These are phyloP conservation scores for Lyophyllum shimeji DNA, from an alignment of 768 basidiomycete genomes.

Conservation along the genomic window DNA sequence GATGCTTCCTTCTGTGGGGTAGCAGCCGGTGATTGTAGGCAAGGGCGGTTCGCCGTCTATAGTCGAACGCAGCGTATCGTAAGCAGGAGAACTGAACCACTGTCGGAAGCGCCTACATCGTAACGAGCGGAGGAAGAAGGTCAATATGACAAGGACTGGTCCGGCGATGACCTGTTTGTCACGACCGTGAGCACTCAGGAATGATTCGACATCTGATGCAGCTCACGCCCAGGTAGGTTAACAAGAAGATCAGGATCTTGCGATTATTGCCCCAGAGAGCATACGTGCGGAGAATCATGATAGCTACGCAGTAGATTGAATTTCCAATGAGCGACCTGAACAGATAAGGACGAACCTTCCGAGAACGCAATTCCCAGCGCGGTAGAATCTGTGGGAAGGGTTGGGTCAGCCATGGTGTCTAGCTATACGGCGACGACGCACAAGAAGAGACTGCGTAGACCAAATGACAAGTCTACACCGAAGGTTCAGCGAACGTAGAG, in stretches of 20 bases:
- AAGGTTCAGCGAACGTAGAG: neutral
- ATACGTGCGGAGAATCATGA: constrained; percentile 12
- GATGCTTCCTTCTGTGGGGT: constrained; percentile 3
- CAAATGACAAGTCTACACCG: neutral
- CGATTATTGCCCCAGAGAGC: constrained; percentile 12
- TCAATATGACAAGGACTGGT: constrained; percentile 4
- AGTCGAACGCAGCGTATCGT: neutral
- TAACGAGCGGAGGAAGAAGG: constrained; percentile 2
- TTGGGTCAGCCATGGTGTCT: neutral
- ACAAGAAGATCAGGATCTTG: neutral
- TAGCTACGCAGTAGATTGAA: neutral
- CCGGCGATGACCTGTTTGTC: neutral
- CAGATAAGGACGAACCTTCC: constrained; percentile 2
- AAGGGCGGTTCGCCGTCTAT: constrained; percentile 6
- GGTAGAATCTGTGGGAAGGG: neutral
- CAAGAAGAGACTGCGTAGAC: constrained; percentile 2
- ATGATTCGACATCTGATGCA: neutral
- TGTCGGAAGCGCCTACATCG: neutral
- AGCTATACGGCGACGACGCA: neutral
- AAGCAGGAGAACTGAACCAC: neutral
- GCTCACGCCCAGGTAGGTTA: neutral
- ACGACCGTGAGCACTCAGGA: neutral
- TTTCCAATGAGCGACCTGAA: neutral
- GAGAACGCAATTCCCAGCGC: constrained; percentile 6
- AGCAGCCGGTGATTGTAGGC: constrained; percentile 8